Percentiles rank a stretch among this genome's conserved stretches.
phyloP scores from a whole-genome alignment of 2,329 filamentous ascomycete species.

The Ceratocystis papillata region DNA sequence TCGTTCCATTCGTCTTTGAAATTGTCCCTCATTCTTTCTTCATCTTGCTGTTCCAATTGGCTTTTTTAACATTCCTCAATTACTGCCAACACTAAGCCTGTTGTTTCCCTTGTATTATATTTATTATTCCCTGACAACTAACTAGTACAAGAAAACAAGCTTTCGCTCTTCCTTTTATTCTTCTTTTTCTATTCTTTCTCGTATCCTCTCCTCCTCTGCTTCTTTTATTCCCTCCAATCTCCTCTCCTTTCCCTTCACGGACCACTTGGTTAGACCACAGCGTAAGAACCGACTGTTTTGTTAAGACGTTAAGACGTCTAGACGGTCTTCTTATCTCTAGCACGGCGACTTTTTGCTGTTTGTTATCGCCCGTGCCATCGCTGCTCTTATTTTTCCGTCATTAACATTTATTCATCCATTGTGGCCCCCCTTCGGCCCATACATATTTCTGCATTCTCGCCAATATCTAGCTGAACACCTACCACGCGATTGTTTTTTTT shows the following conservation, averaged over 20 bases:
- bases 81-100: neutral
- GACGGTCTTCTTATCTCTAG: neutral
- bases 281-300: neutral
- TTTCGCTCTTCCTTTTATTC: neutral
- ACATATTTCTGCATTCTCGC: too few relatives aligned
- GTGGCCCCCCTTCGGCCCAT: too few relatives aligned
- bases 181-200: slow-evolving; percentile 5
- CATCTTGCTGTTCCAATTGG: neutral
- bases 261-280: neutral
- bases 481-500: too few relatives aligned
- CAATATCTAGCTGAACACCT: neutral
- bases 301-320: neutral
- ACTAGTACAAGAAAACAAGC: neutral
- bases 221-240: slow-evolving; percentile 1
- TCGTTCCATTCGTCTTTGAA: neutral
- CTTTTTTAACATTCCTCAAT: neutral
- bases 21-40: neutral
- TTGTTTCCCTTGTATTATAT: neutral
- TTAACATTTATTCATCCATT: slow-evolving; percentile 22
- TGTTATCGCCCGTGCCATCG: slow-evolving; percentile 11
- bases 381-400: slow-evolving; percentile 13
- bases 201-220: neutral
- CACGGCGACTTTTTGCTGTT: slow-evolving; percentile 12
- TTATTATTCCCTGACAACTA: slow-evolving; percentile 2
- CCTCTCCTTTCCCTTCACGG: slow-evolving; percentile 3